Evolutionary conservation across 2,329 filamentous ascomycete species (phyloP), one percentile per base, ranked within the genome.

Genomic region (Pyrenophora seminiperda): DNA sequence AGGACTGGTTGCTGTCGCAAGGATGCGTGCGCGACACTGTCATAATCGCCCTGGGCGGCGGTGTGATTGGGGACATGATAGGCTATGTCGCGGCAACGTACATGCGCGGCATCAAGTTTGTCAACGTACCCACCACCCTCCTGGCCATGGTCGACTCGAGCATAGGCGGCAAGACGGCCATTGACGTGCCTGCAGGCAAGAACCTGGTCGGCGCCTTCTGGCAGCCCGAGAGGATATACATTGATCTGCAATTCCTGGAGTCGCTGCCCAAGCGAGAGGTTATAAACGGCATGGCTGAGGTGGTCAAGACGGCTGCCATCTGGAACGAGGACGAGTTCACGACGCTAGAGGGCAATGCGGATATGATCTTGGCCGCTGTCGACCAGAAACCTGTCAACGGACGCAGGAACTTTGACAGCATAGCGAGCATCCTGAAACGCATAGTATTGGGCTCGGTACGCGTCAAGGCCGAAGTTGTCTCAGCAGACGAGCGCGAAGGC

Each of bases 271-370:
- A 88, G 58, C 83, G 94, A 60, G 93, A 99, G 75, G 93, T 99
- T 68, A 91, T 97, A 75, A 99, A 99, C 72, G 94, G 94, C 54
- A 97, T 99, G 93, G 94, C 93, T 19, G 94, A 99, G 77, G 93
- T 99, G 22, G 83, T 97, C 72, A 97, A 97, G 83, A 99, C 94
- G 3, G 94, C 94, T 3, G 94, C 94, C 45, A 97, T 99, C 63
- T 97, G 93, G 84, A 85, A 96, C 66, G 91, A 95, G 73, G 76
- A 81, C 7, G 93, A 97, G 68, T 99, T 99, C 70, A 82, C 87
- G 34, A 77, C 88, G 10, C 79, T 99, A 14, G 94, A 99, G 71
- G 81, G 88, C 60, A 90, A 94, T 64, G 91, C 92, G 1, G 78
- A 87, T 30, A 76, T 81, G 4, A 91, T 99, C 42, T 81, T 97